A percentile compares a stretch with the other conserved stretches of the same genome.
These are phyloP conservation scores for Aspergillus heteromorphus DNA, from an alignment of 495 filamentous ascomycete species.

Conservation along the genomic window DNA sequence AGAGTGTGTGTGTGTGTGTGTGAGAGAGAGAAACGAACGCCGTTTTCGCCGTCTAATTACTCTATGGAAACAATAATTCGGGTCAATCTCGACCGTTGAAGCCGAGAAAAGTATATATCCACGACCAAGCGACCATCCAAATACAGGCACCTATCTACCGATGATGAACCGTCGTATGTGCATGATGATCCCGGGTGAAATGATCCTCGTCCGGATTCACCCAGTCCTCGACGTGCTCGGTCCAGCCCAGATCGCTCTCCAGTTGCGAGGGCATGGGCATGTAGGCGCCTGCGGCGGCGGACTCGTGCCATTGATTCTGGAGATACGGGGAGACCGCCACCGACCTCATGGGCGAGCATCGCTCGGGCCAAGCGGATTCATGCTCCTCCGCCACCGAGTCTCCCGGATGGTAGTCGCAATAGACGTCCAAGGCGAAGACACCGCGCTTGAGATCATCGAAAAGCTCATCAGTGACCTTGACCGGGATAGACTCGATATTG, in stretches of 20 bases:
- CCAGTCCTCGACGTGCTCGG: constrained; percentile 2
- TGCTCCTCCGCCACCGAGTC: constrained; percentile 15
- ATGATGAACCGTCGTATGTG: background rate
- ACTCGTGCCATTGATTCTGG: constrained; percentile 12
- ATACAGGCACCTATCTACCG: background rate
- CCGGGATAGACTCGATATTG: constrained; percentile 18
- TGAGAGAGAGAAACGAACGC: too few relatives aligned
- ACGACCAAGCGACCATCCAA: background rate
- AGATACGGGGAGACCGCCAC: constrained; percentile 15
- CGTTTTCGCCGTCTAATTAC: constrained; percentile 2
- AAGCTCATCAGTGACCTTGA: constrained; percentile 19
- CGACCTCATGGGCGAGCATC: constrained; percentile 3
- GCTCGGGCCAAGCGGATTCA: constrained; percentile 11
- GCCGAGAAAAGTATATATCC: too few relatives aligned
- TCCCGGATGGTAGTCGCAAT: constrained; percentile 23
- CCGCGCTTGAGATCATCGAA: constrained; percentile 24
- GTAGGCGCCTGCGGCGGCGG: constrained; percentile 3
- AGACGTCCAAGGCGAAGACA: constrained; percentile 19
- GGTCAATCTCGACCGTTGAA: background rate
- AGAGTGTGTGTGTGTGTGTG: too few relatives aligned
- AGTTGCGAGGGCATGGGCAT: constrained; percentile 5
- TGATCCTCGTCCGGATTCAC: background rate
- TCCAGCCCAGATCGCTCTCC: constrained; percentile 11
- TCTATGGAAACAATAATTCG: constrained; percentile 8
- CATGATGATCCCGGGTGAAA: background rate